These are phyloP conservation scores for Teratosphaeria epicoccoides DNA, from an alignment of 2,329 filamentous ascomycete genomes.

Conservation along the genomic window DNA sequence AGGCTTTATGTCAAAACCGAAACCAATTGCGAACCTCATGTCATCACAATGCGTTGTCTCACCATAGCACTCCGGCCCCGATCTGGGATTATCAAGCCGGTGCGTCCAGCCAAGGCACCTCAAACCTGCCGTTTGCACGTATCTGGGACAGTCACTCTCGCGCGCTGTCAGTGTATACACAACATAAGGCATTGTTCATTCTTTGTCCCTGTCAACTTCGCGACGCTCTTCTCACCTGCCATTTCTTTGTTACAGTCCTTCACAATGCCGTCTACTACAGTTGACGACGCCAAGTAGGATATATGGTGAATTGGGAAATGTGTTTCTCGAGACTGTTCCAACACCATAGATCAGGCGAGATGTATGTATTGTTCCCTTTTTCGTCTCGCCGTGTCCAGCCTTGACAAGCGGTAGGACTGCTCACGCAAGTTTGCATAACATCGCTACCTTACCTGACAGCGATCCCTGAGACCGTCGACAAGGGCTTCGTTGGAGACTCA, in stretches of 20 bases:
- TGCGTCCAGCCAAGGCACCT: no score
- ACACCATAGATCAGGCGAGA: background rate
- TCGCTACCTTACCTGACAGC: background rate
- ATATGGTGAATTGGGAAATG: background rate
- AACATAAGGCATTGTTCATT: background rate
- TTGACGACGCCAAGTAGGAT: background rate
- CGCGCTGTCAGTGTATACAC: background rate
- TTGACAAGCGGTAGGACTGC: background rate
- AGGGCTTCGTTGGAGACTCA: background rate
- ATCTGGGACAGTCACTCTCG: background rate
- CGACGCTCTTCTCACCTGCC: background rate
- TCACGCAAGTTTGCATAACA: background rate
- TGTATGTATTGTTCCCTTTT: background rate
- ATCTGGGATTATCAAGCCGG: no score
- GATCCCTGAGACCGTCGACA: background rate
- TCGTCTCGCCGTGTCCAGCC: background rate
- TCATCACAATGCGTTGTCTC: no score
- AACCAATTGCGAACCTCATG: no score
- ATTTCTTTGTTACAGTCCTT: background rate
- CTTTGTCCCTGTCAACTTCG: background rate
- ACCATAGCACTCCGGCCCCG: no score
- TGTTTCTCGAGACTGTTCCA: background rate
- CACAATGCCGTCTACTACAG: background rate
- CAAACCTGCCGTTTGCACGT: no score
- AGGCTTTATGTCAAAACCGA: no score